Evolutionary conservation across 2,329 filamentous ascomycete species (phyloP), one percentile per base, ranked within the genome.

Genomic region (Pestalotiopsis fici): DNA sequence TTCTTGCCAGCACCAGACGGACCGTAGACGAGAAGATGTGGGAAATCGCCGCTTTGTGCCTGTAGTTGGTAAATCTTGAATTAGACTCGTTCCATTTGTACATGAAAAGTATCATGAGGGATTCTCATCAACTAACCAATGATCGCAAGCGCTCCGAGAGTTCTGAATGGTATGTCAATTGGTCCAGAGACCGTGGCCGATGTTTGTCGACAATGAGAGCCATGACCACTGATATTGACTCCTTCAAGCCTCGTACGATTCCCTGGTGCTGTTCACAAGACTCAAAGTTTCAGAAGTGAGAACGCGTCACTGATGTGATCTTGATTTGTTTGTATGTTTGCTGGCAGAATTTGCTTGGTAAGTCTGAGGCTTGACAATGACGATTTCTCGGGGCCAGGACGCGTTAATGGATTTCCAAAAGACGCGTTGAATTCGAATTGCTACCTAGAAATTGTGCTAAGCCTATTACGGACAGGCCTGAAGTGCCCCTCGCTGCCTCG

Each of bases 1-100:
- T 99, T 99, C 81, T 99, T 99, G 72, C 96, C 96, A 4, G 96
- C 96, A 39, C 96, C 96, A 0, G 95, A 98, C 1, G 96, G 96
- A 0, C 96, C 96, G 78, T 98, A 99, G 71, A 99, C 93, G 70
- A 99, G 92, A 59, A 99, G 90, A 82, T 99, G 97, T 62, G 96
- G 96, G 78, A 99, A 99, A 80, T 99, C 97, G 74, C 95, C 94
- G 81, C 93, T 97, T 88, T 97, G 93, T 65, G 96, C 96, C 95
- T 97, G 35, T 18, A 3, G 73, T 69, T 65, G 11, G 55, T 69
- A 21, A 74, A 69, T 71, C 5, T 9, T 13, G 6, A 1, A 2
- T 31, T 11, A 31, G 57, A 31, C 4, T 31, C 15, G 13, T 28
- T 28, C 55, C n/a, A 25, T 5, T 27, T 18, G n/a, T n/a, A n/a